A percentile compares a stretch with the other conserved stretches of the same genome.
Conservation (phyloP, 2,329 filamentous ascomycete genomes). For the Pestalotiopsis sp. region DNA sequence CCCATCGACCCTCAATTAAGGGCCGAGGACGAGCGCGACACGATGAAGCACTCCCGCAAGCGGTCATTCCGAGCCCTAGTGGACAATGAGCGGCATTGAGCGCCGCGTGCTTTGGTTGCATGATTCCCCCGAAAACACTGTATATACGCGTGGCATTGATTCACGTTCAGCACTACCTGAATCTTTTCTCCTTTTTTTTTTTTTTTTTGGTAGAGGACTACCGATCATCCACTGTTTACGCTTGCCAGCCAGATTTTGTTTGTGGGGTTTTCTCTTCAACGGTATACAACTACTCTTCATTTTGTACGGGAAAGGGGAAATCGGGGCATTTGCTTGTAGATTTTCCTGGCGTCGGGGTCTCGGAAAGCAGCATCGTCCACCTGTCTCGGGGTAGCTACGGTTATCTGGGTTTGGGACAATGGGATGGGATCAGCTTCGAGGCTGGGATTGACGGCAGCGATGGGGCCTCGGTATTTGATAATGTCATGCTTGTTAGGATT, state of each 20-base stretch:
- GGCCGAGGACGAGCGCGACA: conserved; percentile 5
- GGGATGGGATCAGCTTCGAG: neutral
- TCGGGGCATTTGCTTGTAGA: neutral
- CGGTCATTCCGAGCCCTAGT: neutral
- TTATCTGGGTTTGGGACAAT: neutral
- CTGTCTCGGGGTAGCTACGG: neutral
- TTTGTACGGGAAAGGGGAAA: neutral
- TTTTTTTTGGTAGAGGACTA: neutral
- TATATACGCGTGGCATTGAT: neutral
- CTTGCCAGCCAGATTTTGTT: neutral
- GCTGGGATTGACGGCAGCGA: neutral
- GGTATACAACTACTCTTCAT: neutral
- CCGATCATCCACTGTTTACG: neutral
- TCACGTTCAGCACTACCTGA: neutral
- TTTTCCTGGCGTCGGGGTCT: neutral
- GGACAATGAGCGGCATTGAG: neutral
- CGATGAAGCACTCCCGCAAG: neutral
- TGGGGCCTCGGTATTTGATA: neutral
- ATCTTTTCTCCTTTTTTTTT: neutral
- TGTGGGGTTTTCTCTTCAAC: neutral
- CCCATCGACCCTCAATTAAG: neutral
- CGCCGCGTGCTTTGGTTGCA: neutral
- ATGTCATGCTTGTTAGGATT: neutral
- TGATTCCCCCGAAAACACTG: neutral
- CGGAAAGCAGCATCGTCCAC: neutral